Percentiles rank a stretch among this genome's conserved stretches.
These are phyloP conservation scores for Arachis monticola DNA, from an alignment of 331 rosid genomes.

Conservation along the genomic window DNA sequence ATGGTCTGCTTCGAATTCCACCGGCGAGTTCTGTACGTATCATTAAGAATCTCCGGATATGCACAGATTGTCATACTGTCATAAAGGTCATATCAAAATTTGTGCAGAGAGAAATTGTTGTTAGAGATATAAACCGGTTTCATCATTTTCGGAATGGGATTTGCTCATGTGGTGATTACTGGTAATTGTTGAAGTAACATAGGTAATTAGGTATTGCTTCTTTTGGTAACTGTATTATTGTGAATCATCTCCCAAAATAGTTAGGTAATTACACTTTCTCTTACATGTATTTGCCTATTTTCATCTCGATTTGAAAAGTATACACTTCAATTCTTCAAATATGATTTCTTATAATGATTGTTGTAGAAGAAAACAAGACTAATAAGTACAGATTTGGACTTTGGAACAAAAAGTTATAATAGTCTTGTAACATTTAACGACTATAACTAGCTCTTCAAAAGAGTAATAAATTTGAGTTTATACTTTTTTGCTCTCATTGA, in stretches of 20 bases:
- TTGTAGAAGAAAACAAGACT: no score
- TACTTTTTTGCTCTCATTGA: no score
- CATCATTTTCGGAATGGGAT: constrained; percentile 39
- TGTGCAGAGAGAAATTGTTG: constrained; percentile 36
- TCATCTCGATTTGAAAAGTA: neutral
- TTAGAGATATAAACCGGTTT: constrained; percentile 41
- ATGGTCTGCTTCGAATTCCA: constrained; percentile 33
- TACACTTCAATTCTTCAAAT: constrained; percentile 9
- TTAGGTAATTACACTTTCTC: constrained; percentile 2
- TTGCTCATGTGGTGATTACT: constrained; percentile 43
- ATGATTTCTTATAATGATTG: neutral
- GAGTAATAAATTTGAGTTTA: no score
- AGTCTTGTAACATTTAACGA: no score
- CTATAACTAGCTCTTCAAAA: no score
- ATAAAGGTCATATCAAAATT: constrained; percentile 38
- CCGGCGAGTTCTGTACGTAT: constrained; percentile 28
- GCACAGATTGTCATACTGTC: constrained; percentile 36
- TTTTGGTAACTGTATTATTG: neutral
- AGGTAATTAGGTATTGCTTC: neutral
- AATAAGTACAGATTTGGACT: no score
- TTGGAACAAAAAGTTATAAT: no score
- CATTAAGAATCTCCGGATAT: constrained; percentile 43
- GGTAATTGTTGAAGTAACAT: constrained; percentile 22
- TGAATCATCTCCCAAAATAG: neutral
- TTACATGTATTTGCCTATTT: no score